A percentile compares a stretch with the other conserved stretches of the same genome.
phyloP scores from a whole-genome alignment of 1,284 basidiomycete species.

The Puccinia coronata region DNA sequence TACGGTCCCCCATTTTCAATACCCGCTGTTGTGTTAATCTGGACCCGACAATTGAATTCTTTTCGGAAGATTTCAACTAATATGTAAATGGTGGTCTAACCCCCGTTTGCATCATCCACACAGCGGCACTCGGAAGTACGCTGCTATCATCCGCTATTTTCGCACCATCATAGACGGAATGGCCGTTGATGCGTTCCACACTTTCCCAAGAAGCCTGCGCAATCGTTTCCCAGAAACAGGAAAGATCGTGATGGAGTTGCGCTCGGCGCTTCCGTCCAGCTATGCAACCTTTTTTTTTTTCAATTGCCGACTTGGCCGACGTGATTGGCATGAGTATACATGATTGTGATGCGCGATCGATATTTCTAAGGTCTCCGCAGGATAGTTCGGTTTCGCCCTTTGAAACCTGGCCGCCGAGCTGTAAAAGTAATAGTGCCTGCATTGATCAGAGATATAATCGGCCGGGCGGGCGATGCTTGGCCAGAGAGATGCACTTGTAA shows the following conservation, averaged over 20 bases:
- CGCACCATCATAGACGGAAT: neutral
- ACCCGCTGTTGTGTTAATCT: neutral
- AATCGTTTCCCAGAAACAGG: neutral
- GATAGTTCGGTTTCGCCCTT: neutral
- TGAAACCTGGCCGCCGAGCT: neutral
- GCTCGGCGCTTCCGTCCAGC: neutral
- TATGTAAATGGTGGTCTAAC: too few relatives aligned
- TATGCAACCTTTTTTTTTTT: too few relatives aligned
- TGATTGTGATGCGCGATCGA: neutral
- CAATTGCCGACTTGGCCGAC: too few relatives aligned
- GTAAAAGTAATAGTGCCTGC: neutral
- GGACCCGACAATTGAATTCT: neutral
- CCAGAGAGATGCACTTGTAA: too few relatives aligned
- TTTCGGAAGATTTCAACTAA: too few relatives aligned
- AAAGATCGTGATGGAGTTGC: neutral
- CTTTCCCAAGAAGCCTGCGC: neutral
- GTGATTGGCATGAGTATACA: neutral
- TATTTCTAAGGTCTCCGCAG: neutral
- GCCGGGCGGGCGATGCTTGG: neutral
- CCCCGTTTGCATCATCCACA: neutral
- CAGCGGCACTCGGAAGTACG: neutral
- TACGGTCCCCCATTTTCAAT: too few relatives aligned
- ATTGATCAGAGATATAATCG: neutral
- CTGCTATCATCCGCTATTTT: neutral
- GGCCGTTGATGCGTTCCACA: neutral